These are phyloP conservation scores for Penicillium desertorum DNA, from an alignment of 495 filamentous ascomycete genomes.

Conservation along the genomic window DNA sequence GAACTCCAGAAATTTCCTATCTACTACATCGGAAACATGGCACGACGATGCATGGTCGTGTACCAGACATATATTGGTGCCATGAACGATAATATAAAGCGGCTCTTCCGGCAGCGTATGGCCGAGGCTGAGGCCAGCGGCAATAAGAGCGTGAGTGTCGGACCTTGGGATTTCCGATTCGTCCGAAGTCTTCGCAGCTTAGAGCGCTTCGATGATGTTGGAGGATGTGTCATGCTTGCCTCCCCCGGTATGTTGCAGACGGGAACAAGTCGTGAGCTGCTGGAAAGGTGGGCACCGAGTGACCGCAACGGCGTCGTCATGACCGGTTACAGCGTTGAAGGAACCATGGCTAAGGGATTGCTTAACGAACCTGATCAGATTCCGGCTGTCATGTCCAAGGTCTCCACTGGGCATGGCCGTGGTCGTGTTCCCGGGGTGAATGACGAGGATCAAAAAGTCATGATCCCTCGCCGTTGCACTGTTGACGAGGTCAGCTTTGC, in stretches of 20 bases:
- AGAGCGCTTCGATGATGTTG: conserved; percentile 94
- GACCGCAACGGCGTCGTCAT: conserved; percentile 95
- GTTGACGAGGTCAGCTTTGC: conserved; percentile 93
- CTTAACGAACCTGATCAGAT: conserved; percentile 92
- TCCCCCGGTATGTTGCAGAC: conserved; percentile 97
- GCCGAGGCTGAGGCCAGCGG: conserved; percentile 77
- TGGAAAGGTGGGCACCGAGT: conserved; percentile 94
- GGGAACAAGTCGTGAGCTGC: conserved; percentile 84
- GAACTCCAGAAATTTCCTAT: conserved; percentile 89
- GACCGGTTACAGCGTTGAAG: conserved; percentile 96
- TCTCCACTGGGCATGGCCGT: conserved; percentile 56
- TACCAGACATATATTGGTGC: conserved; percentile 96
- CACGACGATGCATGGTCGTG: conserved; percentile 95
- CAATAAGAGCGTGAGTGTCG: conserved; percentile 68
- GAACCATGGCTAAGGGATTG: conserved; percentile 95
- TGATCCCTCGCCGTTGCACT: conserved; percentile 89
- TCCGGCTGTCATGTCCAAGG: conserved; percentile 81
- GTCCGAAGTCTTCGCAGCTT: conserved; percentile 87
- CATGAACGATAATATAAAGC: conserved; percentile 99
- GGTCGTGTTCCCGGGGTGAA: conserved; percentile 48
- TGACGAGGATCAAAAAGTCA: conserved; percentile 70
- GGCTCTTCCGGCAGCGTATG: conserved; percentile 80
- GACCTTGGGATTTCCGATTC: conserved; percentile 95
- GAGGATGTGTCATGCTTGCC: conserved; percentile 94
- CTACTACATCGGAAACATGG: conserved; percentile 93